phyloP scores from a whole-genome alignment of 2,329 filamentous ascomycete genomes.

The Ceratocystis papillata region DNA sequence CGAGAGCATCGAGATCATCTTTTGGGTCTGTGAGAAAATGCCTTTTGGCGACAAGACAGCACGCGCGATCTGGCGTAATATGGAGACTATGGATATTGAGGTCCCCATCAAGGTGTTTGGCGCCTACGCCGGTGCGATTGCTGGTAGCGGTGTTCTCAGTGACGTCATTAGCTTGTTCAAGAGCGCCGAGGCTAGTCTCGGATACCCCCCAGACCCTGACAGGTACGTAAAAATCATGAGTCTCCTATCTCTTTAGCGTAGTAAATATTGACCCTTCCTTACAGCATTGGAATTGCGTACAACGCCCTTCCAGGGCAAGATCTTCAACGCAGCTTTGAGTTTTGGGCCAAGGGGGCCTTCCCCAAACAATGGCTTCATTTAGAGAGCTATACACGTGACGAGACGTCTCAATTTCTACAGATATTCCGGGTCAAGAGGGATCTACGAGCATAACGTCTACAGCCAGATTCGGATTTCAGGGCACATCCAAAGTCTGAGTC shows the following conservation, averaged over 20 bases:
- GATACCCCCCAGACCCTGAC: conserved; percentile 54
- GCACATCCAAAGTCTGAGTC: neutral
- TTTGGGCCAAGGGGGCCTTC: conserved; percentile 61
- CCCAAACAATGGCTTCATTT: conserved; percentile 59
- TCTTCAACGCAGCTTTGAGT: conserved; percentile 58
- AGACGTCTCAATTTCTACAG: conserved; percentile 37
- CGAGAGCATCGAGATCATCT: conserved; percentile 66
- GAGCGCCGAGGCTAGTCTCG: conserved; percentile 55
- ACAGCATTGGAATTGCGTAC: conserved; percentile 62
- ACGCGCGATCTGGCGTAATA: conserved; percentile 58
- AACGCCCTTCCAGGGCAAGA: conserved; percentile 58
- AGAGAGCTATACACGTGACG: conserved; percentile 41
- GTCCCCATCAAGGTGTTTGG: conserved; percentile 63
- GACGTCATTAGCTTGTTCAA: conserved; percentile 56
- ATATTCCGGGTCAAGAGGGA: conserved; percentile 42
- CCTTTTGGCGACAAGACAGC: conserved; percentile 49
- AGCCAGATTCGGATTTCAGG: neutral
- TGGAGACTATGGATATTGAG: conserved; percentile 65
- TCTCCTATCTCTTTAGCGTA: neutral
- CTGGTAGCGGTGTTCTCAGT: conserved; percentile 58
- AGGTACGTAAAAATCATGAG: conserved; percentile 47
- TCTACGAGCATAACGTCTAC: conserved; percentile 36
- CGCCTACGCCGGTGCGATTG: conserved; percentile 66
- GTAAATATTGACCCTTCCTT: neutral
- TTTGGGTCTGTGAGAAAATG: conserved; percentile 61